phyloP scores from a whole-genome alignment of 192 early-diverging fungal species.

The Spizellomyces punctatus region DNA sequence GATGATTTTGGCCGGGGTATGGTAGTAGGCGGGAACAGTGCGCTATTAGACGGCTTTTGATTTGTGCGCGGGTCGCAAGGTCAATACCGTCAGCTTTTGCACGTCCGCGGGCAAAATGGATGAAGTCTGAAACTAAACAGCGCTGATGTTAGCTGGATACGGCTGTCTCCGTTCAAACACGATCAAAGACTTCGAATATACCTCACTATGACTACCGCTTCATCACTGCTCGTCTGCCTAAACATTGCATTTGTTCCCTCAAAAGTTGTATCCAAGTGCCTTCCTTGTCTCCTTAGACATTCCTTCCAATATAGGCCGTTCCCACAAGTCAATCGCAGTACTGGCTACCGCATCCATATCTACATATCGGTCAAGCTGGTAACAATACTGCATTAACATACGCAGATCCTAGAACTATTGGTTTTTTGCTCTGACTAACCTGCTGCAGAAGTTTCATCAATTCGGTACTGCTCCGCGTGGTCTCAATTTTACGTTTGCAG shows the following conservation, averaged over 20 bases:
- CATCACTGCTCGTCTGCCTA: too few species aligned
- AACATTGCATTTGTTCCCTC: not conserved
- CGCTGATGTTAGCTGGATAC: not conserved
- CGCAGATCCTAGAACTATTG: not conserved
- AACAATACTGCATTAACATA: not conserved
- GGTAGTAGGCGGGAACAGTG: constrained; percentile 48
- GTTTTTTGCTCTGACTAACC: constrained; percentile 10
- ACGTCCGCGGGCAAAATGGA: not conserved
- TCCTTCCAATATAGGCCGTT: constrained; percentile 40
- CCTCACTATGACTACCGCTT: too few species aligned
- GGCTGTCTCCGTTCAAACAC: too few species aligned
- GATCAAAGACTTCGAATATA: too few species aligned
- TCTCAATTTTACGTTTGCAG: constrained; percentile 35
- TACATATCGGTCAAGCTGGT: constrained; percentile 36
- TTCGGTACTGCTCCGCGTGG: constrained; percentile 13
- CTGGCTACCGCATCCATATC: constrained; percentile 47
- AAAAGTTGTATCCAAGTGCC: constrained; percentile 34
- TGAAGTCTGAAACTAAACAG: not conserved
- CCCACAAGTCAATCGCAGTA: constrained; percentile 50
- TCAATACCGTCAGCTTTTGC: not conserved
- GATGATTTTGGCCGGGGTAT: constrained; percentile 37
- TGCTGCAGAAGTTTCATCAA: constrained; percentile 33
- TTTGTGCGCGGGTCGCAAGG: not conserved
- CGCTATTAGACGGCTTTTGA: constrained; percentile 48
- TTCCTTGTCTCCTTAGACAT: constrained; percentile 33